Percentiles rank a stretch among this genome's conserved stretches.
Conservation (phyloP, 257 asterid genomes). For the Solanum stenotomum region DNA sequence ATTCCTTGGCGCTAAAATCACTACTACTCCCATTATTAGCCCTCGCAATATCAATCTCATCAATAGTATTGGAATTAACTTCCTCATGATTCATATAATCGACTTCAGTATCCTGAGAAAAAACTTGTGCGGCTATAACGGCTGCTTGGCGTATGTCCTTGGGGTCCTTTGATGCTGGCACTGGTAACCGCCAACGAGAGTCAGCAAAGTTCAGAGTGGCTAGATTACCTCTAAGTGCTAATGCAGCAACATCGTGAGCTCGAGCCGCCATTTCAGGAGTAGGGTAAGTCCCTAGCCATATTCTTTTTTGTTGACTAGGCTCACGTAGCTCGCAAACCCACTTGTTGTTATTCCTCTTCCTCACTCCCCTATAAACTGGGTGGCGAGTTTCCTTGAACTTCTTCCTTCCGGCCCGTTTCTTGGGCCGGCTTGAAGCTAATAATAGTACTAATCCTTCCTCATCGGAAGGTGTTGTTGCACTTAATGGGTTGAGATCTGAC, state of each 20-base stretch:
- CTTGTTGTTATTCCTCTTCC: constrained; percentile 15
- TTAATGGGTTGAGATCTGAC: neutral
- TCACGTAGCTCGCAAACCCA: constrained; percentile 48
- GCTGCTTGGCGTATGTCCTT: constrained; percentile 41
- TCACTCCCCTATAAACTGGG: constrained; percentile 25
- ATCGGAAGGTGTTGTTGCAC: neutral
- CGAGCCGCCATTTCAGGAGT: constrained; percentile 79
- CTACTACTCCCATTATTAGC: neutral
- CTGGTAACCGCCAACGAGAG: constrained; percentile 38
- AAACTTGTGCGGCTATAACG: constrained; percentile 44
- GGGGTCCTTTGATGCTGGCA: constrained; percentile 27
- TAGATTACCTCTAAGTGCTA: constrained; percentile 39
- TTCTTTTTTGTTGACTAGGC: constrained; percentile 40
- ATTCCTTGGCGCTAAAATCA: neutral
- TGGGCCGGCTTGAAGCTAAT: constrained; percentile 12
- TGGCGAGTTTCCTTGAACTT: constrained; percentile 7
- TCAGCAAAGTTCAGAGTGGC: constrained; percentile 58
- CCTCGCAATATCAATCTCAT: neutral
- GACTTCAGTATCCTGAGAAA: neutral
- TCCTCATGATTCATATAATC: neutral
- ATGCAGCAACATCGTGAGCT: constrained; percentile 13
- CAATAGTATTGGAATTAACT: neutral
- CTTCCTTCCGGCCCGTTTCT: neutral
- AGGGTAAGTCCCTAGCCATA: constrained; percentile 71
- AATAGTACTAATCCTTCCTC: neutral